Base-by-base conservation (phyloP, 2,329 filamentous ascomycete species). In the Capronia coronata region DNA sequence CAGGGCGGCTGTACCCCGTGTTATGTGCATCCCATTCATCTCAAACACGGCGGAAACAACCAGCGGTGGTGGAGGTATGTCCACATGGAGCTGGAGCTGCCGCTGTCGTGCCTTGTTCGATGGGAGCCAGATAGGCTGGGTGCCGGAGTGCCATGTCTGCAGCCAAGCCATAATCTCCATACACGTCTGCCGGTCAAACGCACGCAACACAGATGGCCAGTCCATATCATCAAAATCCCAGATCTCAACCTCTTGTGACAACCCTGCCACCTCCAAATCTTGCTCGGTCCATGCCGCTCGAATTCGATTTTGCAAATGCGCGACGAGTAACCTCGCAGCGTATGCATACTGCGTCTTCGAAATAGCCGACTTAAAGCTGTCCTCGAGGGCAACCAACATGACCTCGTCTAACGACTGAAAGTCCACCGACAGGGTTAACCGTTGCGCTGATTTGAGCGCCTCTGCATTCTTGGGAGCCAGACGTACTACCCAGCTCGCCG, bases 61-160 rank as follows among this genome's bases (percentile, higher is more conserved):
- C 16, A 95, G 79, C 41, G 87, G 80, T 1, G 95, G 75, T 1
- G 84, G 82, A 0, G 91, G 91, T 1, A 98, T 81, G 51, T 95
- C 88, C 11, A 98, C 90, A 0, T 90, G 87, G 46, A 98, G 94
- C 23, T 85, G 74, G 59, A 98, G 90, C 10, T 81, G 82, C 16
- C 77, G 76, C 54, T 32, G 43, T 16, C 35, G 38, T 7, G 51
- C 47, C 25, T 47, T 25, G 1, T 40, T 43, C 7, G 30, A 21
- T 19, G 43, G 38, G 14, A 59, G 39, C 25, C 42, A 38, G 23
- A 61, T 49, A 5, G 46, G n/a, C 16, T 45, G 18, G 2, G 68
- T 64, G 43, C 62, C 63, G 65, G 71, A 55, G 62, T 83, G 79
- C 79, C 80, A 84, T 22, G 68, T 62, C 53, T 67, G 64, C 37